These are phyloP conservation scores for Ophiocordyceps camponoti-rufipedis DNA, from an alignment of 2,329 filamentous ascomycete species.

Conservation along the genomic window DNA sequence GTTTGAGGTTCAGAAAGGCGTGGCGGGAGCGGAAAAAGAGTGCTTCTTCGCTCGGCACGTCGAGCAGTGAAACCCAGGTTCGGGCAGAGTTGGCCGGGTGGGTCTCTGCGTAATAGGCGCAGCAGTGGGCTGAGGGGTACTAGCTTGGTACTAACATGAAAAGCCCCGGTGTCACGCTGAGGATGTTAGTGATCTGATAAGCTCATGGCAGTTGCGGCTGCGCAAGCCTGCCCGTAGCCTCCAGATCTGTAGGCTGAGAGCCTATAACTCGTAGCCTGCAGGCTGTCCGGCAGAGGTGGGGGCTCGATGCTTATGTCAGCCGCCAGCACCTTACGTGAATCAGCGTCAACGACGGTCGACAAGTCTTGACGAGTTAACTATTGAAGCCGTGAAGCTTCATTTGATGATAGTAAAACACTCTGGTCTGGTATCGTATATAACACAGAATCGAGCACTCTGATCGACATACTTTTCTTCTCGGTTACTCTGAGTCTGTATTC, in stretches of 20 bases:
- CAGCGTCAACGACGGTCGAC: no score
- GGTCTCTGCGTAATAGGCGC: slow-evolving; percentile 19
- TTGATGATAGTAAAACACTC: no score
- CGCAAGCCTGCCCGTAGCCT: neutral
- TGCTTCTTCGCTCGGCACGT: slow-evolving; percentile 1
- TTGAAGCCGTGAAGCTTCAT: no score
- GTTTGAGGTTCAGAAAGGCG: slow-evolving; percentile 5
- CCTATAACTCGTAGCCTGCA: neutral
- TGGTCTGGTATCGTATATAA: no score
- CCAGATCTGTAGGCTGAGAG: neutral
- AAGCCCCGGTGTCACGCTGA: no score
- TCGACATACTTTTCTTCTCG: no score
- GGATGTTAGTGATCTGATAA: neutral
- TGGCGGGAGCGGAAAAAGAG: slow-evolving; percentile 11
- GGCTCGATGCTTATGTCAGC: no score
- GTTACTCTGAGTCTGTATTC: no score
- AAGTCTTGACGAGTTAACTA: no score
- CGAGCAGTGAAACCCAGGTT: slow-evolving; percentile 7
- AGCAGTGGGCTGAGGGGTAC: neutral
- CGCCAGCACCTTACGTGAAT: no score
- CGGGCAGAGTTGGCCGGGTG: slow-evolving; percentile 7
- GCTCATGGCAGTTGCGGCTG: neutral
- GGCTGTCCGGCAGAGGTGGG: neutral
- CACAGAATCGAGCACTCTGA: no score
- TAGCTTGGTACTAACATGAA: neutral